Evolutionary conservation across 2,329 filamentous ascomycete species (phyloP).

Genomic region (Zymoseptoria crescenta): DNA sequence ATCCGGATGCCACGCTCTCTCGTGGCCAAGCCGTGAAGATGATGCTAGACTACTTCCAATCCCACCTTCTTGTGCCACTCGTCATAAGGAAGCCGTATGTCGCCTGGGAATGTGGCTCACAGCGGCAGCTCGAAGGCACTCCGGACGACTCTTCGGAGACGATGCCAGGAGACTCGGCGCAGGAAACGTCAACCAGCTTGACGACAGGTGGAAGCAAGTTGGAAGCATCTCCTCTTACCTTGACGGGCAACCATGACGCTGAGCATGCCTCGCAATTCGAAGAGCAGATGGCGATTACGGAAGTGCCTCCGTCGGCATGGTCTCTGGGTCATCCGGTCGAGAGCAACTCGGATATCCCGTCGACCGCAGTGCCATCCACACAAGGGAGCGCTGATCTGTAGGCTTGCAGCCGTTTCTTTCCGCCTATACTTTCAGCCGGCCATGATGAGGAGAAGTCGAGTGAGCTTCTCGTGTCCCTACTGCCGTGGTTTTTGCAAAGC

Average conservation of each 20-base stretch:
- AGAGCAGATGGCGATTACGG: conserved; percentile 8
- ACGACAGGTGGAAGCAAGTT: not conserved
- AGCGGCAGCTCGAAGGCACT: not conserved
- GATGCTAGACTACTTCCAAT: conserved; percentile 2
- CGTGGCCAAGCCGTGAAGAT: not conserved
- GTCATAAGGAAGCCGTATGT: conserved; percentile 9
- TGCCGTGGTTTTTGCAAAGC: not conserved
- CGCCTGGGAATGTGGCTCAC: not conserved
- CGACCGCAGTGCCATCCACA: not conserved
- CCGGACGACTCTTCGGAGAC: not conserved
- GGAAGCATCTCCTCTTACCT: not conserved
- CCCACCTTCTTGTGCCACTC: not conserved
- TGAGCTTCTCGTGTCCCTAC: not conserved
- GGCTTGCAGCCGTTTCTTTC: not conserved
- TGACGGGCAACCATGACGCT: not conserved
- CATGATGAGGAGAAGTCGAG: not conserved
- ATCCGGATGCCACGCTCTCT: not conserved
- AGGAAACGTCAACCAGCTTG: not conserved
- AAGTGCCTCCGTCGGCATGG: not conserved
- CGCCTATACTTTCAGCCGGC: not conserved
- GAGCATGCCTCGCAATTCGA: conserved; percentile 6
- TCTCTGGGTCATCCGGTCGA: not conserved
- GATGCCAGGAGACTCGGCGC: not conserved
- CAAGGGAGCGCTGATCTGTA: not conserved
- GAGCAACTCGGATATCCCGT: not conserved